These are phyloP conservation scores for Phlebiopsis gigantea DNA, from an alignment of 768 basidiomycete species.

Conservation along the genomic window DNA sequence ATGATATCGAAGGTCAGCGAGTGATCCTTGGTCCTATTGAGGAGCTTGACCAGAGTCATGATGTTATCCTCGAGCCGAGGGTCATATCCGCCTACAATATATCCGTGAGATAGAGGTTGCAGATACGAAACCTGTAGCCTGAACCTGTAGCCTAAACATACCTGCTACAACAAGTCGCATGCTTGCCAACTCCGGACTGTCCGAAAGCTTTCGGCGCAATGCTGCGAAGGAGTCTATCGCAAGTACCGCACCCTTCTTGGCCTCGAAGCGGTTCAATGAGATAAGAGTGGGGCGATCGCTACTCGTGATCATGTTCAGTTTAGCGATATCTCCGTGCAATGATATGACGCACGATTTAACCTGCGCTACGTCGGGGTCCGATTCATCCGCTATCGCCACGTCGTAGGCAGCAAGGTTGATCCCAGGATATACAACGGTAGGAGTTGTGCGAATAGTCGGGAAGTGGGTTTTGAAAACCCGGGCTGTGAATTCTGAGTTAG, in stretches of 20 bases:
- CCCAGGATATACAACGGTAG: conserved; percentile 90
- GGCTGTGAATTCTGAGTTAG: conserved; percentile 90
- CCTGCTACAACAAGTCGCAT: conserved; percentile 80
- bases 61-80: conserved; percentile 82
- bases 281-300: conserved; percentile 70
- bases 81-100: conserved; percentile 77
- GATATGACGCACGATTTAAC: conserved; percentile 51
- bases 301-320: conserved; percentile 7
- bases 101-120: background rate
- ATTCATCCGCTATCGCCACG: conserved; percentile 28
- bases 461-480: conserved; percentile 75
- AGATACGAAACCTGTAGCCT: too few relatives aligned
- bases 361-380: conserved; percentile 47
- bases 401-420: conserved; percentile 80
- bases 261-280: conserved; percentile 92
- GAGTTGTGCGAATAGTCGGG: conserved; percentile 52
- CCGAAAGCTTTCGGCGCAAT: conserved; percentile 31
- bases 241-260: conserved; percentile 85
- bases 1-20: conserved; percentile 56
- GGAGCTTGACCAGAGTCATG: conserved; percentile 56
- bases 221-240: conserved; percentile 76
- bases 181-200: conserved; percentile 19
- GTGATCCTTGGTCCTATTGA: conserved; percentile 48
- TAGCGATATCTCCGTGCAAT: conserved; percentile 6
- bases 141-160: conserved; percentile 31